phyloP scores from a whole-genome alignment of 108 stramenopile species.

The Conticribra guillardii region DNA sequence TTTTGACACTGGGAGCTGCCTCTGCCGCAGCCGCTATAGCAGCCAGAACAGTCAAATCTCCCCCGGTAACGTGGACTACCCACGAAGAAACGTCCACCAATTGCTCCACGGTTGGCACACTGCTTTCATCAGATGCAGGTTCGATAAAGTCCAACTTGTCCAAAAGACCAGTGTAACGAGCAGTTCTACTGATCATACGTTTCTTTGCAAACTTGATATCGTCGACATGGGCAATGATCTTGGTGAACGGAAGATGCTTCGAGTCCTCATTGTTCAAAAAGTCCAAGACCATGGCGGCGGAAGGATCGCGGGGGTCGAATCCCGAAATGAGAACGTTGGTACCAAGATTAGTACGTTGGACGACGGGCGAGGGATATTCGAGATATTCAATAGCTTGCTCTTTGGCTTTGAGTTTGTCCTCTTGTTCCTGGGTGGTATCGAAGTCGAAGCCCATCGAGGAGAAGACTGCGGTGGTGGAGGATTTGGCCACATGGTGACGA shows the following conservation, averaged over 20 bases:
- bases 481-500: neutral
- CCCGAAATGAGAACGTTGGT: constrained; percentile 39
- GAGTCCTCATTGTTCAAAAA: constrained; percentile 85
- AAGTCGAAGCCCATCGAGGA: constrained; percentile 35
- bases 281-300: constrained; percentile 75
- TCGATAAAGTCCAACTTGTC: constrained; percentile 79
- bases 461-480: neutral
- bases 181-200: constrained; percentile 79
- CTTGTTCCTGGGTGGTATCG: constrained; percentile 35
- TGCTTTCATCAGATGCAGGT: constrained; percentile 8
- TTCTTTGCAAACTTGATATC: constrained; percentile 85
- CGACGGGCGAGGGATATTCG: constrained; percentile 4
- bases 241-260: constrained; percentile 55
- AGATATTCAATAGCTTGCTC: constrained; percentile 16
- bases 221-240: constrained; percentile 83
- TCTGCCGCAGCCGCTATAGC: constrained; percentile 50
- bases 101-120: constrained; percentile 58
- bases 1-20: constrained; percentile 58
- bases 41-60: constrained; percentile 39
- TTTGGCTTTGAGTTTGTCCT: constrained; percentile 16
- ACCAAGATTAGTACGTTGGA: constrained; percentile 37
- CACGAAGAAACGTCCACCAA: constrained; percentile 69
- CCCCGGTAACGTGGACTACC: constrained; percentile 61
- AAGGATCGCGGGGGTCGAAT: constrained; percentile 53
- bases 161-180: constrained; percentile 90